Conservation (phyloP, 1,284 basidiomycete species). For the Sanguinoderma infundibulare region DNA sequence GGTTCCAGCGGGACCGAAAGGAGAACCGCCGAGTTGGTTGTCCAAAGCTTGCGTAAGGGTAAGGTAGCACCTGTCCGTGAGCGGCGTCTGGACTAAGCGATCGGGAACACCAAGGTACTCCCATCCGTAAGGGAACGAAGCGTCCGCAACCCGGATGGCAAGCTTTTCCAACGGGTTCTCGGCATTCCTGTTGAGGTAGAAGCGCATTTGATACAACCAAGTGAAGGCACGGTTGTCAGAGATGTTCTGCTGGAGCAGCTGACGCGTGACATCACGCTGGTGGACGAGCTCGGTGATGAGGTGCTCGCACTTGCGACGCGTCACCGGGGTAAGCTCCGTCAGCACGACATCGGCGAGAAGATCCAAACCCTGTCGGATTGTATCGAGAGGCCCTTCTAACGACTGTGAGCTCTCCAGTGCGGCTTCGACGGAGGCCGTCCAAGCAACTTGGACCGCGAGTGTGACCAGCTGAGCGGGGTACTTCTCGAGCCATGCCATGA, state of each 20-base stretch:
- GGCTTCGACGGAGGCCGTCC: conserved; percentile 87
- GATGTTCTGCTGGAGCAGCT: conserved; percentile 74
- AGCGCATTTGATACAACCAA: conserved; percentile 99
- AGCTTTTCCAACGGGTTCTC: conserved; percentile 84
- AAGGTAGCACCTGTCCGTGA: conserved; percentile 97
- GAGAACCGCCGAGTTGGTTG: conserved; percentile 94
- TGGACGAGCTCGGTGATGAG: conserved; percentile 99
- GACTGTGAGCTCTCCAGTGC: conserved; percentile 62
- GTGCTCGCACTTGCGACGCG: conserved; percentile 97
- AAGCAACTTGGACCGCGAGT: conserved; percentile 91
- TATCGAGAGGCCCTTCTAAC: conserved; percentile 74
- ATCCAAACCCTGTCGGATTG: conserved; percentile 86
- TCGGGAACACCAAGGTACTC: conserved; percentile 98
- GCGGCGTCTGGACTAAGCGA: conserved; percentile 95
- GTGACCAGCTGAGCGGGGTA: conserved; percentile 97
- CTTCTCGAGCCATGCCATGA: conserved; percentile 91
- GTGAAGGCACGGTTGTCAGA: conserved; percentile 77
- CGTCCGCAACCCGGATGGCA: conserved; percentile 87
- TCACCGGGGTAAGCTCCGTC: conserved; percentile 86
- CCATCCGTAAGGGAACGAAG: conserved; percentile 96
- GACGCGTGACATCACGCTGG: conserved; percentile 92
- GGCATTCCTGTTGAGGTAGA: conserved; percentile 80
- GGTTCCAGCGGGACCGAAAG: conserved; percentile 98
- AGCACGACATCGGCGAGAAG: conserved; percentile 95
- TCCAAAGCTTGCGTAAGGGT: conserved; percentile 96